Conservation (phyloP, 2,329 filamentous ascomycete genomes). For the Penicillium sp. region DNA sequence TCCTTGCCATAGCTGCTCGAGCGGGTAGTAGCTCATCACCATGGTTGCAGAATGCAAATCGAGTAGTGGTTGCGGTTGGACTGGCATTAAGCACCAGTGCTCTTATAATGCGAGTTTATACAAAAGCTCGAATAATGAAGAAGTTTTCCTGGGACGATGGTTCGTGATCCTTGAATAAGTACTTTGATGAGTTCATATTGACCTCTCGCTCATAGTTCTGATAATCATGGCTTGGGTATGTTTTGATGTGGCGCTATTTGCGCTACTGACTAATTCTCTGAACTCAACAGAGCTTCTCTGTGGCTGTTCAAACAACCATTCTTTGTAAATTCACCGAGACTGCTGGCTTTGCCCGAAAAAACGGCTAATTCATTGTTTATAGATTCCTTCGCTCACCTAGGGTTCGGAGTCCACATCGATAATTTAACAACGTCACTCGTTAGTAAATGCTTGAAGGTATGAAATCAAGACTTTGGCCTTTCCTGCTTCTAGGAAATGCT, state of each 20-base stretch:
- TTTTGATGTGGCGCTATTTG: background rate
- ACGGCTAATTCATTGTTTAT: background rate
- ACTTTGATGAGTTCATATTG: background rate
- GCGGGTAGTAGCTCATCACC: background rate
- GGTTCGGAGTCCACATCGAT: background rate
- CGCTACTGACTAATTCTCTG: background rate
- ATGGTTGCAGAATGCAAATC: background rate
- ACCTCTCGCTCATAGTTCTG: background rate
- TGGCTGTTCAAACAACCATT: background rate
- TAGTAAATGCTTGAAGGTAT: background rate
- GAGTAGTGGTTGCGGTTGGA: background rate
- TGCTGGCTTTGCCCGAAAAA: background rate
- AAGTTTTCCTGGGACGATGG: background rate
- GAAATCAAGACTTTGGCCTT: background rate
- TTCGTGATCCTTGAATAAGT: background rate
- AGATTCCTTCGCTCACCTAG: background rate
- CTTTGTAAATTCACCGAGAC: background rate
- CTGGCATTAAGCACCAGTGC: background rate
- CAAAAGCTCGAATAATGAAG: background rate
- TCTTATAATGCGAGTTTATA: background rate
- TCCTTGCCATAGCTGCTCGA: background rate
- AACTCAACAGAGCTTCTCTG: background rate
- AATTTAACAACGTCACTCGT: background rate
- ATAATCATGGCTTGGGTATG: background rate
- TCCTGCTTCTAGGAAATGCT: background rate